Conservation (phyloP, 495 filamentous ascomycete species). For the Xylona heveae region DNA sequence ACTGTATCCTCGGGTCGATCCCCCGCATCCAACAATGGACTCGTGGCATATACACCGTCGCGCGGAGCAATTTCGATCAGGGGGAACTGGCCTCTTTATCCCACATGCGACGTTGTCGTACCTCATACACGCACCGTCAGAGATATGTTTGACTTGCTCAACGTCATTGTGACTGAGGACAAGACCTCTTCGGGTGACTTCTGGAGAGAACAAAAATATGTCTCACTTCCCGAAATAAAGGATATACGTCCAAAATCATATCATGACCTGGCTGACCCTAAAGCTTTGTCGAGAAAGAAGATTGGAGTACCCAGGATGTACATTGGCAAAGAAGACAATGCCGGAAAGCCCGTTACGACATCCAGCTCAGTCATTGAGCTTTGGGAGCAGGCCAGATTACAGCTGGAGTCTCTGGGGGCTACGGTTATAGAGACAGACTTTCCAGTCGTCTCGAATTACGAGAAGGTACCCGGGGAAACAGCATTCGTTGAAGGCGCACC, state of each 20-base stretch:
- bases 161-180: slow-evolving; percentile 11
- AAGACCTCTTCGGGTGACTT: slow-evolving; percentile 12
- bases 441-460: slow-evolving; percentile 15
- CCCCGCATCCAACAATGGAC: slow-evolving; percentile 16
- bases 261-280: slow-evolving; percentile 1
- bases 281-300: slow-evolving; percentile 10
- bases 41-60: slow-evolving; percentile 16
- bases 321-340: slow-evolving; percentile 10
- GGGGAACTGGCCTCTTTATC: slow-evolving; percentile 17
- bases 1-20: slow-evolving; percentile 13
- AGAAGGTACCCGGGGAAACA: slow-evolving; percentile 10
- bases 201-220: slow-evolving; percentile 13
- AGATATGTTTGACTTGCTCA: slow-evolving; percentile 14
- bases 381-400: slow-evolving; percentile 9
- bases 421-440: slow-evolving; percentile 15
- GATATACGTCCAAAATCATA: neutral
- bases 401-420: slow-evolving; percentile 13
- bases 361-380: slow-evolving; percentile 10
- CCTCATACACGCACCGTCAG: slow-evolving; percentile 13
- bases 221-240: slow-evolving; percentile 11
- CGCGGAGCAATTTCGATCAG: slow-evolving; percentile 13
- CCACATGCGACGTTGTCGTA: slow-evolving; percentile 16
- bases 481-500: slow-evolving; percentile 7
- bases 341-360: slow-evolving; percentile 6
- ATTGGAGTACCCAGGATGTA: slow-evolving; percentile 15